phyloP scores from a whole-genome alignment of 768 basidiomycete genomes.

The Lepiota subincarnata region DNA sequence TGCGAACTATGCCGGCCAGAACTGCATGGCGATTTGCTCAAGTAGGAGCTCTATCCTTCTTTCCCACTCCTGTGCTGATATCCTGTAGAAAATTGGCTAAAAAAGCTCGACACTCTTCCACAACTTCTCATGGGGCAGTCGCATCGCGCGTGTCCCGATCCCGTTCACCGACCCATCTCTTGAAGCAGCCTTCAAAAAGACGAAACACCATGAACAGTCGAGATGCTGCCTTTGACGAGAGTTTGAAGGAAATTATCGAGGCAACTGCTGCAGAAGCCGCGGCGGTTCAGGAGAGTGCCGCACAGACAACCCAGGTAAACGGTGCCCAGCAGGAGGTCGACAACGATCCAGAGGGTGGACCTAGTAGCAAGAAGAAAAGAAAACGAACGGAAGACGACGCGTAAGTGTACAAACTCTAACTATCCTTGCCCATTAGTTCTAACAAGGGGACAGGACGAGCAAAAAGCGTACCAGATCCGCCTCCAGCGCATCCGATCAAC shows the following conservation, averaged over 20 bases:
- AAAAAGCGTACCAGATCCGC: slow-evolving; percentile 77
- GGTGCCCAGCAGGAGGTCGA: slow-evolving; percentile 37
- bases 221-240: slow-evolving; percentile 91
- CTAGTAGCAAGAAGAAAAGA: slow-evolving; percentile 58
- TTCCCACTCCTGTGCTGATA: slow-evolving; percentile 12
- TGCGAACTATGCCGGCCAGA: slow-evolving; percentile 93
- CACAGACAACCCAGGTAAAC: slow-evolving; percentile 30
- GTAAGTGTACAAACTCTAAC: slow-evolving; percentile 37
- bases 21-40: slow-evolving; percentile 75
- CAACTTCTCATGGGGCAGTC: slow-evolving; percentile 48
- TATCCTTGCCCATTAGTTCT: slow-evolving; percentile 7
- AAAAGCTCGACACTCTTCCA: slow-evolving; percentile 59
- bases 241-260: slow-evolving; percentile 71
- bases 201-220: slow-evolving; percentile 98
- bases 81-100: slow-evolving; percentile 55
- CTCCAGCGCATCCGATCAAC: slow-evolving; percentile 64
- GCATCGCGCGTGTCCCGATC: slow-evolving; percentile 67
- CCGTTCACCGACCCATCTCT: slow-evolving; percentile 57
- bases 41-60: slow-evolving; percentile 42
- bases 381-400: slow-evolving; percentile 71
- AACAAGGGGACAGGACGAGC: slow-evolving; percentile 32
- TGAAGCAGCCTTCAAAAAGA: slow-evolving; percentile 74
- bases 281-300: slow-evolving; percentile 40
- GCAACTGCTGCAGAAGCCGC: slow-evolving; percentile 71
- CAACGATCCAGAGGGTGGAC: slow-evolving; percentile 41